Evolutionary conservation across 75 land plant species (phyloP).

Genomic region (Gnetum montanum): DNA sequence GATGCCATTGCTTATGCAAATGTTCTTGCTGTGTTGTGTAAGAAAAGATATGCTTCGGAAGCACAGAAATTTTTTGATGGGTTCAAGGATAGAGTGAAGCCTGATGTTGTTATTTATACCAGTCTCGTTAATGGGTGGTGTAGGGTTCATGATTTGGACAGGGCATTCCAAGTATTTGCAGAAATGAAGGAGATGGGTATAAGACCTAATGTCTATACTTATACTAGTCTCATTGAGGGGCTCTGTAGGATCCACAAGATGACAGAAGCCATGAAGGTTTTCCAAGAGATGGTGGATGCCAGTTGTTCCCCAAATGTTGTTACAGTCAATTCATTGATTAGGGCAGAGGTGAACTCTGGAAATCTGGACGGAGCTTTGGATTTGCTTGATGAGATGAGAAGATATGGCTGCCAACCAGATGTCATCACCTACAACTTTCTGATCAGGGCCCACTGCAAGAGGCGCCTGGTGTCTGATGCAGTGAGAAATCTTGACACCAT

Average conservation of each 20-base stretch:
- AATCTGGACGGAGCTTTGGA: constrained; percentile 58
- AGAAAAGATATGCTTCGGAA: constrained; percentile 35
- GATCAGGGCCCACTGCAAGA: constrained; percentile 47
- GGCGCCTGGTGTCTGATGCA: constrained; percentile 47
- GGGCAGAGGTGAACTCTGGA: constrained; percentile 66
- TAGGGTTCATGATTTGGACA: constrained; percentile 36
- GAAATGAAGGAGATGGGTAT: constrained; percentile 61
- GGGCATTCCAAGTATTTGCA: constrained; percentile 53
- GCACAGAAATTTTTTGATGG: constrained; percentile 65
- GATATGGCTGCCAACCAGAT: constrained; percentile 45
- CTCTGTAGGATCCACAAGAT: constrained; percentile 58
- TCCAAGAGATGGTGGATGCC: constrained; percentile 53
- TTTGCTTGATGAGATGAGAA: constrained; percentile 63
- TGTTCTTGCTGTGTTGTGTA: constrained; percentile 41
- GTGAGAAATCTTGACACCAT: constrained; percentile 47
- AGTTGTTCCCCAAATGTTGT: constrained; percentile 45
- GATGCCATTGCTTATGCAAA: constrained; percentile 32
- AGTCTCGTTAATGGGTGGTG: constrained; percentile 68
- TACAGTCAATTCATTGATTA: constrained; percentile 71
- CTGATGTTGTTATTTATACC: constrained; percentile 61
- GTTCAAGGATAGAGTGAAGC: constrained; percentile 38
- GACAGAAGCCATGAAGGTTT: constrained; percentile 55
- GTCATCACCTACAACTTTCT: constrained; percentile 68
- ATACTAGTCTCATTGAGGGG: constrained; percentile 54
- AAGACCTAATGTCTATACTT: constrained; percentile 70